phyloP scores from a whole-genome alignment of 208 protist genomes.

The Leptomonas pyrrhocoris region DNA sequence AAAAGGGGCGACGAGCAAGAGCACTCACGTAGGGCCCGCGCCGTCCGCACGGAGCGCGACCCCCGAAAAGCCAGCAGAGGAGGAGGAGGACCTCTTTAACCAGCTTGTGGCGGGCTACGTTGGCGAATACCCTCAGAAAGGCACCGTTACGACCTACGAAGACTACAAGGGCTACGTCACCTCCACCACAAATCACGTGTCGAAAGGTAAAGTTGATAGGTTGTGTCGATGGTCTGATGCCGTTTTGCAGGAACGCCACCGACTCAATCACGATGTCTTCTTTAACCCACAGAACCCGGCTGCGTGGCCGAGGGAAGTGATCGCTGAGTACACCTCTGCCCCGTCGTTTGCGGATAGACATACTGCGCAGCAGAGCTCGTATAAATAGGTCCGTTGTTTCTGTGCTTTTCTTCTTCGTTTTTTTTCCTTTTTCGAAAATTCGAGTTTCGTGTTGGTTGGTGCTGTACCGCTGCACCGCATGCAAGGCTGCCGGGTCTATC shows the following conservation, averaged over 20 bases:
- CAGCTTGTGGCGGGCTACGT: conserved; percentile 42
- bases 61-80: conserved; percentile 10
- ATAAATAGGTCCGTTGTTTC: conserved; percentile 2
- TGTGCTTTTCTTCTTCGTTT: conserved; percentile 3
- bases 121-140: conserved; percentile 31
- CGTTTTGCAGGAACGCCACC: conserved; percentile 42
- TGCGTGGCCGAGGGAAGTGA: conserved; percentile 53
- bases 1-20: conserved; percentile 4
- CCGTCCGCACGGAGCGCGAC: neutral
- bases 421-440: conserved; percentile 1
- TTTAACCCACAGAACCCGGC: conserved; percentile 58
- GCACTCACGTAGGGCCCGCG: neutral
- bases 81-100: conserved; percentile 7
- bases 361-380: conserved; percentile 6
- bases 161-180: conserved; percentile 67
- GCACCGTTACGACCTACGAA: conserved; percentile 43
- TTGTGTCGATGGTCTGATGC: conserved; percentile 72
- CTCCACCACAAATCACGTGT: conserved; percentile 49
- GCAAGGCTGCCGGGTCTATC: too few species aligned
- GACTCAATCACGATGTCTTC: conserved; percentile 51
- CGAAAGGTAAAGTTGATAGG: conserved; percentile 53
- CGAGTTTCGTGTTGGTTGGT: too few species aligned
- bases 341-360: conserved; percentile 35
- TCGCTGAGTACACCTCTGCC: conserved; percentile 28
- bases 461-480: neutral